Evolutionary conservation across 140 eudicot genomes (phyloP), one percentile per base, ranked within the genome.

Genomic region (Oenanthe javanica): DNA sequence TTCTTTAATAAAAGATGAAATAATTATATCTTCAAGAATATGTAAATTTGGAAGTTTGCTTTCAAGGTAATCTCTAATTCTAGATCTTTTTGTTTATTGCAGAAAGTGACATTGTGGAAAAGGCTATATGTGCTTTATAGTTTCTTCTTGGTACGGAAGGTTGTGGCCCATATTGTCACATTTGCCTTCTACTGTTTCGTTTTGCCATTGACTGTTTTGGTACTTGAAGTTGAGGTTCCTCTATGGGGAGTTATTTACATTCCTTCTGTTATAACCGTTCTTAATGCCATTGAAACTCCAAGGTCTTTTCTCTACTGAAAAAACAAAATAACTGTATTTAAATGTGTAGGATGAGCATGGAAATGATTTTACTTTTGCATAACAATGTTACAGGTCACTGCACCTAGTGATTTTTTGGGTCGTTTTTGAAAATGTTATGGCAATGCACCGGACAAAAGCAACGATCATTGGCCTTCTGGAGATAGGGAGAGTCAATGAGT

Each of bases 211-310:
- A 95, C 93, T 4, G 93, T 91, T 43, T 84, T 92, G 74, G 82
- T 92, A 9, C 99, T 97, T 0, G 96, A 95, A 85, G 96, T 95
- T 38, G 64, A 92, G 76, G 89, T 95, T 78, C 99, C 99, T 1
- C 91, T 46, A 63, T 92, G 97, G 99, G 97, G 91, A 61, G 91
- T 97, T 9, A 76, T 95, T 67, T 95, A 92, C 66, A 88, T 95
- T 82, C 99, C 99, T 55, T 85, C 96, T 7, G 83, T 82, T 38
- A 79, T 95, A 52, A 89, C 99, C 69, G 59, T 95, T 27, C 96
- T 95, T 49, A 95, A 95, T 77, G 92, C 99, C 38, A 96, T 92
- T 15, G 97, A 97, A 54, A 95, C 99, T 15, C 99, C 96, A 40
- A 87, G 99, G 92, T 90, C 2, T 5, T 9, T 31, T 16, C 15